These are phyloP conservation scores for Delonix regia DNA, from an alignment of 306 rosid genomes.

Conservation along the genomic window DNA sequence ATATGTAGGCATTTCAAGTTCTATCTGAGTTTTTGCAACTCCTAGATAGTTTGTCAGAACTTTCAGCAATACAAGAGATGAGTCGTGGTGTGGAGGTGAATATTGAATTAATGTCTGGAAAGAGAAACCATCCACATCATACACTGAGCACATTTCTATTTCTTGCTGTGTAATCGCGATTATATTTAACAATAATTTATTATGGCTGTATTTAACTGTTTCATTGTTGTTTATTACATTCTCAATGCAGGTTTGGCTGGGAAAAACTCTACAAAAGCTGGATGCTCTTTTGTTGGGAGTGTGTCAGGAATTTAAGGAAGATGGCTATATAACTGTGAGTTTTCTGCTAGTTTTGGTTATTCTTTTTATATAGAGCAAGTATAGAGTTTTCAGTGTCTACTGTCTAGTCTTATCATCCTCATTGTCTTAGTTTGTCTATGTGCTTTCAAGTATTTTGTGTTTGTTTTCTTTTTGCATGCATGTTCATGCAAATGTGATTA, in stretches of 20 bases:
- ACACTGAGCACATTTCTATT: constrained; percentile 17
- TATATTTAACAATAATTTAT: constrained; percentile 19
- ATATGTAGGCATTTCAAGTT: constrained; percentile 94
- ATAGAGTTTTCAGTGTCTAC: constrained; percentile 26
- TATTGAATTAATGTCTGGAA: constrained; percentile 38
- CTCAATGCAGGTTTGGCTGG: constrained; percentile 83
- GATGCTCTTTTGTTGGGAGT: constrained; percentile 94
- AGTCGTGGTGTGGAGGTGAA: constrained; percentile 90
- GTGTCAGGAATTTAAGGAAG: constrained; percentile 93
- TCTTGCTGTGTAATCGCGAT: constrained; percentile 1
- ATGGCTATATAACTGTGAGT: constrained; percentile 85
- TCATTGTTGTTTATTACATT: constrained; percentile 9
- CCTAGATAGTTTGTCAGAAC: constrained; percentile 85
- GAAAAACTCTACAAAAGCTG: constrained; percentile 86
- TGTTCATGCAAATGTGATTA: neutral
- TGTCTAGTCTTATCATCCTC: constrained; percentile 20
- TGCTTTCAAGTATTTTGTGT: constrained; percentile 13
- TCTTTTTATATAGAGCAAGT: constrained; percentile 26
- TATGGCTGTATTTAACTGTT: constrained; percentile 35
- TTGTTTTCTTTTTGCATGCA: constrained; percentile 9
- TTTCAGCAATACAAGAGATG: constrained; percentile 94
- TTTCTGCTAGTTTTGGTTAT: constrained; percentile 34
- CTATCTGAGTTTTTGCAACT: constrained; percentile 93
- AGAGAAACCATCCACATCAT: constrained; percentile 31
- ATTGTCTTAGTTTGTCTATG: constrained; percentile 14